Evolutionary conservation across 768 basidiomycete genomes (phyloP), one percentile per base, ranked within the genome.

Genomic region (Cubamyces sp.): DNA sequence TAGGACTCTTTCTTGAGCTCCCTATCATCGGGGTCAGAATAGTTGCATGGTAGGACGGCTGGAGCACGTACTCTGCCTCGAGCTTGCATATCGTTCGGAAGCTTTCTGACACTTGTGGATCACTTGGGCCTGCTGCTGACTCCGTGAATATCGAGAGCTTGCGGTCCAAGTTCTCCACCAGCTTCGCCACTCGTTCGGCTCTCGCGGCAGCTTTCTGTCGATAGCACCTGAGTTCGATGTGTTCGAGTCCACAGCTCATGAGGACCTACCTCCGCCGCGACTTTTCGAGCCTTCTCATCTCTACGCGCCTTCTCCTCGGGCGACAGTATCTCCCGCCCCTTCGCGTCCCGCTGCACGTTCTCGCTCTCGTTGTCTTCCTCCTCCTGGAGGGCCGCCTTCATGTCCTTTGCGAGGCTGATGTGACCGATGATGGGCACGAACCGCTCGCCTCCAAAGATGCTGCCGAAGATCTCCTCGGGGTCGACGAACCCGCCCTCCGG

Each of bases 341-440:
- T 84, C 28, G 79, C 81, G 68, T 85, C 89, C 1, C 80, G 78
- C 57, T 68, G 74, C 56, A 78, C 78, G 16, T 70, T 70, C 61
- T 77, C 75, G 61, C 75, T 76, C 28, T 64, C 69, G 45, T 73
- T 74, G n/a, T 71, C 74, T 19, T 76, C 81, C 59, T 87, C 87
- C 71, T 95, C 93, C 70, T 96, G 94, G 70, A 96, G 74, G 4
- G 92, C 94, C 2, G 88, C 82, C 78, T 96, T 96, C 94, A 96
- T 95, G 69, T 96, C 94, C 68, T 84, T 82, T 30, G 92, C 94
- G 56, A 96, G 77, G 63, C 91, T 91, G 67, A 96, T 94, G 46
- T 88, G 82, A 8, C 94, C 94, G 70, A 96, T 95, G 70, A 96
- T 92, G 2, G 92, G 87, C 46, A 87, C 76, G 74, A 96, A 96